These are phyloP conservation scores for Apium graveolens DNA, from an alignment of 129 eudicot genomes.

Conservation along the genomic window DNA sequence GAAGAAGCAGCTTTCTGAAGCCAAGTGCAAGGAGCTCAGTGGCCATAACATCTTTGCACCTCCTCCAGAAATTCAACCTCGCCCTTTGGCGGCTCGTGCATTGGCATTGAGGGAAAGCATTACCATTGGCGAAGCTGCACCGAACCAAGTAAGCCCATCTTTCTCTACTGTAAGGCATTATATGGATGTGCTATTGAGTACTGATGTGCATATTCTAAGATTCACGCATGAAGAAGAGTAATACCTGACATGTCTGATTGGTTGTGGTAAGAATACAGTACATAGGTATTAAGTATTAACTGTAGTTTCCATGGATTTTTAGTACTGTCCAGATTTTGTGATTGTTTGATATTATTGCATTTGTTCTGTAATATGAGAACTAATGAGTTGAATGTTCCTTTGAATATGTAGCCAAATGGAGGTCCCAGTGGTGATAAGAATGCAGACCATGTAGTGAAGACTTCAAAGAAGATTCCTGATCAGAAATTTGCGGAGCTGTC, in stretches of 20 bases:
- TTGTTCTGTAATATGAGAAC: neutral
- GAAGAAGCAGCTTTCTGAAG: conserved; percentile 77
- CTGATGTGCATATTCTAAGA: neutral
- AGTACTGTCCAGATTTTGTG: neutral
- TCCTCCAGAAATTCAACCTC: conserved; percentile 90
- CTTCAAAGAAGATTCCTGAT: conserved; percentile 79
- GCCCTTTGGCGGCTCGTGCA: conserved; percentile 68
- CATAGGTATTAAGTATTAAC: neutral
- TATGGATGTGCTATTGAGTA: neutral
- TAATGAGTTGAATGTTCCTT: neutral
- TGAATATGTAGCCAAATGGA: conserved; percentile 20
- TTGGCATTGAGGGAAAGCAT: conserved; percentile 71
- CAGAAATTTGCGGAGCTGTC: conserved; percentile 75
- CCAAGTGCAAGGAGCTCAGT: conserved; percentile 85
- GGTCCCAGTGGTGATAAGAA: conserved; percentile 21
- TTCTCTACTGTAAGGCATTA: neutral
- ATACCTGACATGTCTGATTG: neutral
- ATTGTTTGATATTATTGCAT: neutral
- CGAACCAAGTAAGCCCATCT: conserved; percentile 35
- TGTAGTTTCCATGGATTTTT: neutral
- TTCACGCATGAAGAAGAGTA: neutral
- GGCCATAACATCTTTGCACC: conserved; percentile 91
- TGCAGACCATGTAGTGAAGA: conserved; percentile 60
- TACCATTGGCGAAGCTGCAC: conserved; percentile 55
- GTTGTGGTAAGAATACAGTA: neutral